phyloP scores from a whole-genome alignment of 345 rosid genomes.

The Adansonia digitata region DNA sequence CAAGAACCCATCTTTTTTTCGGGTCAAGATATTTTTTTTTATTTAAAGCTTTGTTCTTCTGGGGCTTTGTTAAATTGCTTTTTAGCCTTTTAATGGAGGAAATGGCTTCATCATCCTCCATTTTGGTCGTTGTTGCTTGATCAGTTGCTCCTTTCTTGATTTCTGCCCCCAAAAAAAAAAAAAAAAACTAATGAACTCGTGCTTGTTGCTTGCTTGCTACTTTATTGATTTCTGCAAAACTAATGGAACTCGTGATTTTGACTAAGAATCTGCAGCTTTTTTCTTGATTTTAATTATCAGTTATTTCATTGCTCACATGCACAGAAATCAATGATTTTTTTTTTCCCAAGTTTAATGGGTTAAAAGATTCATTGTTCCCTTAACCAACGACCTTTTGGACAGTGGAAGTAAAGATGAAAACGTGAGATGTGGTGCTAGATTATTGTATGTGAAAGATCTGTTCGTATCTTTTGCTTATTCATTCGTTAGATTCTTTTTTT shows the following conservation, averaged over 20 bases:
- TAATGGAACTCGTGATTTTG: slow-evolving; percentile 8
- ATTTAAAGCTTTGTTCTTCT: neutral
- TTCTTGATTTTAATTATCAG: neutral
- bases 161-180: too few species aligned
- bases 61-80: neutral
- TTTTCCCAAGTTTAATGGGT: neutral
- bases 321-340: neutral
- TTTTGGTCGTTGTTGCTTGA: too few species aligned
- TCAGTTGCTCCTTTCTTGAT: too few species aligned
- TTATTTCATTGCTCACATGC: neutral
- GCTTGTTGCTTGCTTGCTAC: neutral
- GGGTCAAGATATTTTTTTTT: neutral
- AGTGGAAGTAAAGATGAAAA: neutral
- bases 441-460: neutral
- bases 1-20: neutral
- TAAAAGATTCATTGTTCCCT: neutral
- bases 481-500: neutral
- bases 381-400: neutral
- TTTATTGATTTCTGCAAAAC: slow-evolving; percentile 8
- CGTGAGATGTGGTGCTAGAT: neutral
- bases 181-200: too few species aligned
- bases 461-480: neutral
- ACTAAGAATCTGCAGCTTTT: neutral
- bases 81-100: neutral
- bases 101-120: neutral